These are phyloP conservation scores for Monosporozyma servazzii DNA, from an alignment of 805 yeast species.

Conservation along the genomic window DNA sequence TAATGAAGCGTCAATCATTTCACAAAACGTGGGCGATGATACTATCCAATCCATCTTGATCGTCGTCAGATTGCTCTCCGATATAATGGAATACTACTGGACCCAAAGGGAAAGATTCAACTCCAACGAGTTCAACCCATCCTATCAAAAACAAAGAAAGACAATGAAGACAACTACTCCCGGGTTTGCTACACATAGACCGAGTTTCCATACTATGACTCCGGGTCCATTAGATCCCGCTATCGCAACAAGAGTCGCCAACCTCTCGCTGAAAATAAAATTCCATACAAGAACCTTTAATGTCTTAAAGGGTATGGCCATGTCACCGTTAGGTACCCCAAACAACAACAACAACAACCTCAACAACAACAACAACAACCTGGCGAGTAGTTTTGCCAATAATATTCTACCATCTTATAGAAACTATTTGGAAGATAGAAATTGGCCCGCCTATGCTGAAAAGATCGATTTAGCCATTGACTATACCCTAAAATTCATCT, in stretches of 20 bases:
- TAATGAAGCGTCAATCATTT: conserved; percentile 3
- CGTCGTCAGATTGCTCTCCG: conserved; percentile 32
- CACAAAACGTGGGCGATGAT: conserved; percentile 6
- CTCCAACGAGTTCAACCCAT: conserved; percentile 17
- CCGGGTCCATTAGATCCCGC: conserved; percentile 24
- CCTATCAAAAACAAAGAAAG: conserved; percentile 9
- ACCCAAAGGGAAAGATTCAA: conserved; percentile 12
- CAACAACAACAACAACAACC: not conserved
- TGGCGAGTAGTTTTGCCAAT: conserved; percentile 5
- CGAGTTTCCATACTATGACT: conserved; percentile 27
- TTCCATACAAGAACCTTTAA: conserved; percentile 24
- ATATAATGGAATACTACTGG: conserved; percentile 33
- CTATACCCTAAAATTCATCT: conserved; percentile 35
- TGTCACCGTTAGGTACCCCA: not conserved
- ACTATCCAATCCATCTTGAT: conserved; percentile 28
- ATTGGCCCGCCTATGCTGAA: conserved; percentile 6
- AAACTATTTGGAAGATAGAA: conserved; percentile 10
- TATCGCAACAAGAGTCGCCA: conserved; percentile 18
- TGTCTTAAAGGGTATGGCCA: conserved; percentile 23
- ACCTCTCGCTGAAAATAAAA: conserved; percentile 22
- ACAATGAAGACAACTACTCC: conserved; percentile 18
- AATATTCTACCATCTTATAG: conserved; percentile 16
- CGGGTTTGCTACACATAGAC: conserved; percentile 29
- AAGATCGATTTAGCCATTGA: conserved; percentile 34
- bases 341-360: not conserved